Evolutionary conservation across 23 red algal species (phyloP).

Genomic region (Agarophyton chilense): DNA sequence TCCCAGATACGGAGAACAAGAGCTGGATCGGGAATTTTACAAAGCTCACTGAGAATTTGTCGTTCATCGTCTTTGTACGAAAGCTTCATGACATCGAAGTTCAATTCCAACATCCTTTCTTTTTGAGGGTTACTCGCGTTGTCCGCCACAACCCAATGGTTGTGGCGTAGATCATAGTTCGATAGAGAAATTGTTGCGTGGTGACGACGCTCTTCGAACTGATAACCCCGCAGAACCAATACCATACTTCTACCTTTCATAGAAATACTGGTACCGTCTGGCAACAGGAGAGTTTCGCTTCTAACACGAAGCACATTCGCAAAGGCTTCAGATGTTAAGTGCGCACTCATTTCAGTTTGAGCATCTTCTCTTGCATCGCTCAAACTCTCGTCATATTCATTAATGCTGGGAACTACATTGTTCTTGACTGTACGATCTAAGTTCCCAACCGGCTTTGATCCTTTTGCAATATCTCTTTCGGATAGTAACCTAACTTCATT

Average conservation of each 20-base stretch:
- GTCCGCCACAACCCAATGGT: background rate
- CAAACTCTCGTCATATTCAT: background rate
- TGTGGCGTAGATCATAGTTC: conserved; percentile 43
- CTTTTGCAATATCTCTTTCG: conserved; percentile 42
- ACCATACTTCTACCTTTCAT: conserved; percentile 45
- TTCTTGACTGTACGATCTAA: background rate
- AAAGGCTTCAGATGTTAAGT: conserved; percentile 6
- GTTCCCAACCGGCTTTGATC: background rate
- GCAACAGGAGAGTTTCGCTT: background rate
- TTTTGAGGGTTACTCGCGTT: background rate
- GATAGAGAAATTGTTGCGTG: conserved; percentile 34
- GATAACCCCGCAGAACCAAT: conserved; percentile 50
- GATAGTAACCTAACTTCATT: conserved; percentile 55
- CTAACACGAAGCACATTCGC: background rate
- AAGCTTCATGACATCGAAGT: conserved; percentile 41
- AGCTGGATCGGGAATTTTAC: conserved; percentile 48
- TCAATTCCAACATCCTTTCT: background rate
- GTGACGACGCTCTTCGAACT: conserved; percentile 58
- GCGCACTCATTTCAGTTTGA: conserved; percentile 6
- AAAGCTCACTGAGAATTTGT: conserved; percentile 47
- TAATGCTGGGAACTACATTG: background rate
- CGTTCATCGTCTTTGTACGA: conserved; percentile 57
- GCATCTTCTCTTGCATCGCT: background rate
- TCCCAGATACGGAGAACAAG: conserved; percentile 35
- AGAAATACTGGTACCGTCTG: conserved; percentile 18